Evolutionary conservation across 2,329 filamentous ascomycete genomes (phyloP), one percentile per base, ranked within the genome.

Genomic region (Diaporthe humulicola): DNA sequence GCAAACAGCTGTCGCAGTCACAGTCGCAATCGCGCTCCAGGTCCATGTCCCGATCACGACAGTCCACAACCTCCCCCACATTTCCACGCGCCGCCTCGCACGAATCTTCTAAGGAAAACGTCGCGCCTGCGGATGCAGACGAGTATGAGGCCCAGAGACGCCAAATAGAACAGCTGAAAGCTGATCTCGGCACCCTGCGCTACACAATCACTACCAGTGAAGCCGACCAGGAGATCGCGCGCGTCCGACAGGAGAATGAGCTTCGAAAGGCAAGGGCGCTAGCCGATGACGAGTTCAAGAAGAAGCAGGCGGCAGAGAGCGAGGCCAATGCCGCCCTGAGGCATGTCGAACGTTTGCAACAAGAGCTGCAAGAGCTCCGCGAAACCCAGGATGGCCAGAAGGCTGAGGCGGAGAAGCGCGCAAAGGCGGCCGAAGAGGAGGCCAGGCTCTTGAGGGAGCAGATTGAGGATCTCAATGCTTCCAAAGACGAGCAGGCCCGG

Each of bases 121-220:
- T 89, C 78, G 88, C 89, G 42, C 90, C 90, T 0, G 85, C 88
- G 1, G 90, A 91, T 74, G 87, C 87, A n/a, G 88, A 90, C 74
- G 87, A 89, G 73, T 90, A 91, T 80, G 90, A 92, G 80, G 87
- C 86, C 60, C 90, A 89, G 80, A 86, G 87, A 66, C 88, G 85
- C 73, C 86, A 86, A 48, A 90, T 89, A 75, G 96, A 98, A 80
- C 93, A 96, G 77, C 88, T 98, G 36, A 96, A 96, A 81, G 95
- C 96, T 2, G 95, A 98, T 83, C 88, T 98, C 56, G 97, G 96
- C 76, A 94, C 95, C 0, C 87, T 98, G 69, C 93, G 93, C 76
- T 99, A 98, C 85, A 95, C 96, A 74, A 89, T 98, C 78, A 94
- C 95, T 80, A 96, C 94, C 25, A 87, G 94, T 71, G 96, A 96